Base-by-base conservation (phyloP, 2,329 filamentous ascomycete species). In the Aspergillus latus region DNA sequence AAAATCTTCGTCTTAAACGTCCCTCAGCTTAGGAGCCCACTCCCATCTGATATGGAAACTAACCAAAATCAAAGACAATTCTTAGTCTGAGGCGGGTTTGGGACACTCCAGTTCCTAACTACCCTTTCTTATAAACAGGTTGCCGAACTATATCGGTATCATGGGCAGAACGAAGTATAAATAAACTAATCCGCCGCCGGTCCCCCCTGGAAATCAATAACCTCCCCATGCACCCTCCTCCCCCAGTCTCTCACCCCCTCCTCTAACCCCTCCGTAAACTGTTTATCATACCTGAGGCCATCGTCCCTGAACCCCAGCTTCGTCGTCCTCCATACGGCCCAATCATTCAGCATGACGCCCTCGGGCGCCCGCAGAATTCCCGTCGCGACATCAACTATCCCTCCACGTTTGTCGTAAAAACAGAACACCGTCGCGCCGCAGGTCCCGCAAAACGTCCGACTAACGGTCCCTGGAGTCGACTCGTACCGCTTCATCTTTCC, bases 361-460 rank as follows among this genome's bases (percentile, higher is more conserved):
- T 73, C 72, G 0, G 66, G 59, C 28, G 71, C 72, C 40, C 71
- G 65, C 11, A 79, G 58, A 49, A 76, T 62, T 0, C 78, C 78
- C n/a, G 73, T 66, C 4, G 74, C 74, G 9, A 80, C 64, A 65
- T 80, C 76, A 0, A 78, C 66, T 36, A 77, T 60, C 4, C 58
- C 60, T 9, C 66, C 65, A 51, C 76, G 62, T 4, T 72, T 71
- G n/a, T 69, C 66, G 30, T 64, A 66, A 16, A 60, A 57, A 55
- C 72, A 80, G 52, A 76, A 77, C 3, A 78, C 72, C 2, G 67
- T 73, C 5, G 79, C 78, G 0, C 78, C 78, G 59, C 79, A 81
- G 0, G 42, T 67, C 4, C 71, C 69, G 60, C 79, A 81, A 62
- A 80, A 80, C 11, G 71, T 72, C 34, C 78, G 68, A 13, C 64